Evolutionary conservation across 352 stramenopile genomes (phyloP).

Genomic region (Aphanomyces cochlioides): DNA sequence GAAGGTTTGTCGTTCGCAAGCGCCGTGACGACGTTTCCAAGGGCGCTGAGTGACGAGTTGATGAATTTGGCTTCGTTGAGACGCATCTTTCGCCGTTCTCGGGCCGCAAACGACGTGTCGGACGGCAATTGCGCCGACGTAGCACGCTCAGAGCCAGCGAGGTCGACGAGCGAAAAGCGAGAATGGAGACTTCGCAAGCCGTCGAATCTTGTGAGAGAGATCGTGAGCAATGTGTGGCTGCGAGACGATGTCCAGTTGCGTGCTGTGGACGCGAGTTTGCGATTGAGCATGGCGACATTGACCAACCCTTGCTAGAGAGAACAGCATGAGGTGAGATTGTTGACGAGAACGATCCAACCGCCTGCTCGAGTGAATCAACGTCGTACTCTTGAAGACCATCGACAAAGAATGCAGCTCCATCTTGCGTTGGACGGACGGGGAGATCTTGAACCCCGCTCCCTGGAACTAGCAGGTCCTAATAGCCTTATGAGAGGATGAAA

Average conservation of each 20-base stretch:
- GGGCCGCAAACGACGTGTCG: constrained; percentile 36
- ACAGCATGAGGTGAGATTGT: not conserved
- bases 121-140: constrained; percentile 51
- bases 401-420: constrained; percentile 57
- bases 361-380: constrained; percentile 46
- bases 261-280: constrained; percentile 49
- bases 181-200: constrained; percentile 30
- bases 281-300: constrained; percentile 46
- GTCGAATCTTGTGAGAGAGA: constrained; percentile 41
- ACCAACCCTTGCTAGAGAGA: constrained; percentile 38
- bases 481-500: not conserved
- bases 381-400: constrained; percentile 52
- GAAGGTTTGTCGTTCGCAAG: constrained; percentile 36
- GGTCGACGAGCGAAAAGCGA: constrained; percentile 65
- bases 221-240: constrained; percentile 64
- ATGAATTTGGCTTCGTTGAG: constrained; percentile 79
- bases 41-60: constrained; percentile 60
- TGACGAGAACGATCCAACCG: constrained; percentile 6
- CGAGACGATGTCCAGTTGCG: constrained; percentile 69
- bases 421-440: constrained; percentile 42
- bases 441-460: constrained; percentile 36
- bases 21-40: constrained; percentile 62
- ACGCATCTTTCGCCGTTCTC: constrained; percentile 50
- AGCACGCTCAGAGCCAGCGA: constrained; percentile 63
- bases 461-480: constrained; percentile 49